phyloP scores from a whole-genome alignment of 1,139 yeast species.

The Kodamaea anthophila region DNA sequence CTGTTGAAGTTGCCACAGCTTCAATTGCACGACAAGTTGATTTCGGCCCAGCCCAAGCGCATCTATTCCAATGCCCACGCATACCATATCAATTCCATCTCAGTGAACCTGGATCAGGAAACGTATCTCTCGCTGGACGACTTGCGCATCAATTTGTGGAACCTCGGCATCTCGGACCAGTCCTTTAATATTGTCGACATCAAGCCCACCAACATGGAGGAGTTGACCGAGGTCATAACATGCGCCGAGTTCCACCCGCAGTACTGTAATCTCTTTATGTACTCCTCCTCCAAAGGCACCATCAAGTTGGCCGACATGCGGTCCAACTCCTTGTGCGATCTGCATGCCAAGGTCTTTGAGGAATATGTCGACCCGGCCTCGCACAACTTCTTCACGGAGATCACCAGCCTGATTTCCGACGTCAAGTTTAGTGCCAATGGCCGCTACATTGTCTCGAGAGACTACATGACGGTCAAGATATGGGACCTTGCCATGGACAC shows the following conservation, averaged over 20 bases:
- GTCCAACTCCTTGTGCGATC: slow-evolving; percentile 88
- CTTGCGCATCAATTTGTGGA: slow-evolving; percentile 93
- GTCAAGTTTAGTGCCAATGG: slow-evolving; percentile 92
- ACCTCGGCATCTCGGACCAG: slow-evolving; percentile 89
- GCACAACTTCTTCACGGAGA: slow-evolving; percentile 95
- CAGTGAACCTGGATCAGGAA: slow-evolving; percentile 93
- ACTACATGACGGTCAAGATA: slow-evolving; percentile 93
- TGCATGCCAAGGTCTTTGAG: slow-evolving; percentile 83
- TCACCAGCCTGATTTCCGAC: slow-evolving; percentile 90
- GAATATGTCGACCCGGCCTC: slow-evolving; percentile 90
- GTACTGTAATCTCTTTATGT: slow-evolving; percentile 91
- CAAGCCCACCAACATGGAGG: slow-evolving; percentile 98
- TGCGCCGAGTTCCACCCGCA: slow-evolving; percentile 94
- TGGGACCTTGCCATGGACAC: slow-evolving; percentile 99
- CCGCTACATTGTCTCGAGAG: slow-evolving; percentile 89
- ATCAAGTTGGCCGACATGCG: slow-evolving; percentile 97
- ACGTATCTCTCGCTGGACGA: slow-evolving; percentile 93
- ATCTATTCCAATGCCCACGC: slow-evolving; percentile 96
- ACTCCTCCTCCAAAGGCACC: slow-evolving; percentile 94
- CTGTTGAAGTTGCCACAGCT: slow-evolving; percentile 75
- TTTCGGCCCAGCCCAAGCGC: slow-evolving; percentile 90
- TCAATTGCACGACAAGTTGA: slow-evolving; percentile 87
- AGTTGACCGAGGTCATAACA: slow-evolving; percentile 96
- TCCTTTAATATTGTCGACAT: slow-evolving; percentile 95
- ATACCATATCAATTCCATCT: slow-evolving; percentile 93